Evolutionary conservation across 192 early-diverging fungal genomes (phyloP).

Genomic region (Backusella circina): DNA sequence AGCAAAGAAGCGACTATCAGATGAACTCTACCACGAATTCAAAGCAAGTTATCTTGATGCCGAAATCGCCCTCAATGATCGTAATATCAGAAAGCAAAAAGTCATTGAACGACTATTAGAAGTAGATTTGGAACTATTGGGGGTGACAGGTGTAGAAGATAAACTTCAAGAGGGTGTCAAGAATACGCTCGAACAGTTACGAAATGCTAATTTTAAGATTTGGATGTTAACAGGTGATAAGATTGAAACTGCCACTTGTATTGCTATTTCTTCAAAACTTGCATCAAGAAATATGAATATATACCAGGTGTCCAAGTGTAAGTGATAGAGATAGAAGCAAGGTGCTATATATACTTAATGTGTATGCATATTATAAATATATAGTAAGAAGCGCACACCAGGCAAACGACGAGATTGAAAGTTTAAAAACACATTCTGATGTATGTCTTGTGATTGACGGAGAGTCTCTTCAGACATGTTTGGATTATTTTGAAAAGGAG

Average conservation of each 20-base stretch:
- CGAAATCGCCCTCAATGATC: slow-evolving; percentile 64
- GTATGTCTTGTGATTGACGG: slow-evolving; percentile 90
- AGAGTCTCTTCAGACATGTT: slow-evolving; percentile 74
- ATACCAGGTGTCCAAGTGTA: slow-evolving; percentile 72
- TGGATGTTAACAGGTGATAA: slow-evolving; percentile 99
- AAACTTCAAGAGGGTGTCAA: slow-evolving; percentile 93
- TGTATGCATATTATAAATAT: too few species aligned
- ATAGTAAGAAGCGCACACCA: slow-evolving; percentile 44
- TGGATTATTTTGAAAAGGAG: slow-evolving; percentile 71
- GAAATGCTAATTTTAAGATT: slow-evolving; percentile 88
- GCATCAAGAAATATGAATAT: slow-evolving; percentile 85
- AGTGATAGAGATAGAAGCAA: neutral
- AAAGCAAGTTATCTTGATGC: slow-evolving; percentile 62
- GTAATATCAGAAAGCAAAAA: slow-evolving; percentile 63
- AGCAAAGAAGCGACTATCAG: slow-evolving; percentile 77
- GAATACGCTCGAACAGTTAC: slow-evolving; percentile 79
- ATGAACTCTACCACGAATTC: slow-evolving; percentile 67
- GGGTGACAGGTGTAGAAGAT: slow-evolving; percentile 94
- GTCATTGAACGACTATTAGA: slow-evolving; percentile 72
- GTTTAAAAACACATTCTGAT: slow-evolving; percentile 67
- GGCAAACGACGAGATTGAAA: slow-evolving; percentile 69
- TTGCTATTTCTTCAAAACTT: slow-evolving; percentile 90
- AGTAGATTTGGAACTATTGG: slow-evolving; percentile 83
- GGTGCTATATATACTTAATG: neutral
- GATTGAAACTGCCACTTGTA: slow-evolving; percentile 94